A percentile compares a stretch with the other conserved stretches of the same genome.
Conservation (phyloP, 352 stramenopile genomes). For the Globisporangium camurandrum region DNA sequence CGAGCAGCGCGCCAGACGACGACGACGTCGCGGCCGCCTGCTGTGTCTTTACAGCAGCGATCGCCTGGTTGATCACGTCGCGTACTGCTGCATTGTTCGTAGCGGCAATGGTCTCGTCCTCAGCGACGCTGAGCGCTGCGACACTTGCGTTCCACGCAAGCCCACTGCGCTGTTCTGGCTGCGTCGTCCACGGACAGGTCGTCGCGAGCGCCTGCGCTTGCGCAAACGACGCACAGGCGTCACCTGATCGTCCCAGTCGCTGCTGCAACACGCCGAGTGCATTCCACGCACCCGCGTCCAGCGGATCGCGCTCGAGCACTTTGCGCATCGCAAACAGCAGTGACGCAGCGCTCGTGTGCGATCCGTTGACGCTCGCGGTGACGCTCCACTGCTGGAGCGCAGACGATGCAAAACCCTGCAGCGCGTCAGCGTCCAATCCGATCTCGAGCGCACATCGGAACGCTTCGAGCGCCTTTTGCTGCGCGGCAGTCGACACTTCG, state of each 20-base stretch:
- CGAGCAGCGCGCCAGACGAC: neutral
- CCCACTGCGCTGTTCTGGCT: conserved; percentile 1
- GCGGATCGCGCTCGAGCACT: conserved; percentile 70
- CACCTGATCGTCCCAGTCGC: conserved; percentile 33
- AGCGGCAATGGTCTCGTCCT: neutral
- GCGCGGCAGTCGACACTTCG: conserved; percentile 25
- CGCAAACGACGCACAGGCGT: conserved; percentile 29
- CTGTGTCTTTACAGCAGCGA: conserved; percentile 4
- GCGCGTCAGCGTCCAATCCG: conserved; percentile 62
- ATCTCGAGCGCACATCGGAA: conserved; percentile 76
- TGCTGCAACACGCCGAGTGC: conserved; percentile 56
- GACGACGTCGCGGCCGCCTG: neutral
- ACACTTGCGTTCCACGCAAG: conserved; percentile 36
- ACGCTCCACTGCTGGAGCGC: conserved; percentile 20
- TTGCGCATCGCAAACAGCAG: conserved; percentile 74
- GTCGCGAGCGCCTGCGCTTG: conserved; percentile 5
- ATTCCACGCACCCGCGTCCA: conserved; percentile 49
- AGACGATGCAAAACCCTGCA: conserved; percentile 42
- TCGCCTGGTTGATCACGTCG: conserved; percentile 1
- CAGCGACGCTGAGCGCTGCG: conserved; percentile 15
- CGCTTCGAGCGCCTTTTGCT: conserved; percentile 49
- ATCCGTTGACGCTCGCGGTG: conserved; percentile 11
- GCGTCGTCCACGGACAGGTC: conserved; percentile 2
- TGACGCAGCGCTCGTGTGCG: conserved; percentile 22
- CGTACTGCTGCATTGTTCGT: neutral